Percentiles rank a stretch among this genome's conserved stretches.
Conservation (phyloP, 352 stramenopile genomes). For the Phytophthora citrophthora region DNA sequence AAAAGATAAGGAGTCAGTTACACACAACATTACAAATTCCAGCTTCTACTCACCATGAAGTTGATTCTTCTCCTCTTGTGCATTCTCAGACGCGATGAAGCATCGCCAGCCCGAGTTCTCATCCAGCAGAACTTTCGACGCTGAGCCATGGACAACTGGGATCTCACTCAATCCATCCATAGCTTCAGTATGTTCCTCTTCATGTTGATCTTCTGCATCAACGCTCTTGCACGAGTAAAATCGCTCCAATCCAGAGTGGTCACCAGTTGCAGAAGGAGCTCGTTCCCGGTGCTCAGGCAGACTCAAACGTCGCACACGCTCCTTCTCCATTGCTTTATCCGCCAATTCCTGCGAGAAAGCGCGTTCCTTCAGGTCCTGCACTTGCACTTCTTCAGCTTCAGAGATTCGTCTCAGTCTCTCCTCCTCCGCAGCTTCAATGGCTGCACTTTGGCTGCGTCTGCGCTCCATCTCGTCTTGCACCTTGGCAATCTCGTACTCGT, state of each 20-base stretch:
- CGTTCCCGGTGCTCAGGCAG: conserved; percentile 52
- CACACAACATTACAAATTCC: background rate
- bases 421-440: conserved; percentile 47
- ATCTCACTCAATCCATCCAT: conserved; percentile 60
- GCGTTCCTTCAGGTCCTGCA: conserved; percentile 35
- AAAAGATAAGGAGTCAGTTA: background rate
- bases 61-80: conserved; percentile 66
- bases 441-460: conserved; percentile 45
- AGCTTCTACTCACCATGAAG: conserved; percentile 48
- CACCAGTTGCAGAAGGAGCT: conserved; percentile 23
- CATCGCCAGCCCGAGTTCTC: conserved; percentile 67
- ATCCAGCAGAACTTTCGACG: conserved; percentile 68
- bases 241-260: conserved; percentile 11
- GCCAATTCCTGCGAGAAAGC: conserved; percentile 39
- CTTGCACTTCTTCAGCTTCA: conserved; percentile 37
- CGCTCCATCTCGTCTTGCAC: conserved; percentile 70
- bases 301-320: conserved; percentile 62
- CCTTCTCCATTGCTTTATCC: conserved; percentile 59
- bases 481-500: conserved; percentile 67
- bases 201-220: conserved; percentile 15
- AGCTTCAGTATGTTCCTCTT: background rate
- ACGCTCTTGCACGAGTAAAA: conserved; percentile 38
- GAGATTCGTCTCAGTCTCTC: conserved; percentile 59
- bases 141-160: conserved; percentile 55
- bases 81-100: conserved; percentile 68